These are phyloP conservation scores for Diplodia scrobiculata DNA, from an alignment of 2,329 filamentous ascomycete species.

Conservation along the genomic window DNA sequence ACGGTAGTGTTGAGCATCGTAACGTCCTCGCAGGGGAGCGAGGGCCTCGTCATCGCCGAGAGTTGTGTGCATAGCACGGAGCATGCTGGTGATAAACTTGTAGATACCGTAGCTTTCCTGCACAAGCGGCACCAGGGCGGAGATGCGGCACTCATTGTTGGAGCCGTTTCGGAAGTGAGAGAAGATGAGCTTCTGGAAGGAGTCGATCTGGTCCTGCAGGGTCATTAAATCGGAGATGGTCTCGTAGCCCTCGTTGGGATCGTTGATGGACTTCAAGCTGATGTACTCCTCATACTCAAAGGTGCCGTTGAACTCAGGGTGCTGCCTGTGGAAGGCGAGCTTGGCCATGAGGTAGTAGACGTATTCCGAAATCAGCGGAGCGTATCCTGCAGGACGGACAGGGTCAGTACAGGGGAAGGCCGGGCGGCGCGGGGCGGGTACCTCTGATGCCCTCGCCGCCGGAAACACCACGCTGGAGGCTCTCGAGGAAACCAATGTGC, in stretches of 20 bases:
- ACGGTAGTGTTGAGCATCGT: conserved; percentile 94
- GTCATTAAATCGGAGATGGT: conserved; percentile 96
- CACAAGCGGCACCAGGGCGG: conserved; percentile 86
- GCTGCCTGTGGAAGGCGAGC: conserved; percentile 92
- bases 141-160: conserved; percentile 96
- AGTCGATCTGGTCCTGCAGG: conserved; percentile 96
- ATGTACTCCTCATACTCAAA: conserved; percentile 99
- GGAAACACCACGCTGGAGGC: conserved; percentile 77
- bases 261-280: conserved; percentile 95
- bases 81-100: conserved; percentile 99
- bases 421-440: conserved; percentile 35
- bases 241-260: conserved; percentile 95
- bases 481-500: conserved; percentile 89
- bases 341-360: conserved; percentile 94
- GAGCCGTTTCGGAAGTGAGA: conserved; percentile 88
- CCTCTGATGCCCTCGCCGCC: conserved; percentile 80
- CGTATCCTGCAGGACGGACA: conserved; percentile 62
- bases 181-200: conserved; percentile 98
- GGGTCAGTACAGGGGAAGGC: conserved; percentile 8
- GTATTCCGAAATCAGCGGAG: conserved; percentile 91
- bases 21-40: conserved; percentile 81
- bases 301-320: conserved; percentile 97
- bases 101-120: conserved; percentile 99
- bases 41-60: conserved; percentile 93
- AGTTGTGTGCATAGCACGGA: conserved; percentile 93